These are phyloP conservation scores for Trypethelium eluteriae DNA, from an alignment of 495 filamentous ascomycete species.

Conservation along the genomic window DNA sequence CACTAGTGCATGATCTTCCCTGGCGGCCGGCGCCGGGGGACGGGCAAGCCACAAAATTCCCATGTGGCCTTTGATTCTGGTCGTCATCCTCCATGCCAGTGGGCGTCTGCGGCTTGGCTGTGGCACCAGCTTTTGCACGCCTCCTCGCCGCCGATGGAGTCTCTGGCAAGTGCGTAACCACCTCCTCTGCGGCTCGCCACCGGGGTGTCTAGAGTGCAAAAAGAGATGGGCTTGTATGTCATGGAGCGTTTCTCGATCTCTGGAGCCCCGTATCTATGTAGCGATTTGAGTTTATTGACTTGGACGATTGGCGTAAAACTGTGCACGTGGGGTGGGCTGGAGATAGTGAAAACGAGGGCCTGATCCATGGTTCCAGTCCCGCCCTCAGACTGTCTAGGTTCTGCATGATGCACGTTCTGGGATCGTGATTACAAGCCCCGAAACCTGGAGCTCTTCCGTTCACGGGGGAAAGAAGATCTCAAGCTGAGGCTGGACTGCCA, in stretches of 20 bases:
- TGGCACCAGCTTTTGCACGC: neutral
- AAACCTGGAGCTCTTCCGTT: constrained; percentile 8
- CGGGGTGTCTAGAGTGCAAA: too few relatives aligned
- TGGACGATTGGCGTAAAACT: neutral
- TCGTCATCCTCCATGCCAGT: neutral
- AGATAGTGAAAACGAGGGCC: neutral
- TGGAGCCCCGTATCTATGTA: neutral
- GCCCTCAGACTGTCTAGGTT: neutral
- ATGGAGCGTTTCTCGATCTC: neutral
- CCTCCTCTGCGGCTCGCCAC: too few relatives aligned
- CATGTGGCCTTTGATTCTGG: constrained; percentile 2
- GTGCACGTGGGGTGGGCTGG: neutral
- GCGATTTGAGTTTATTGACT: neutral
- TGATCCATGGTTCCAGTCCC: neutral
- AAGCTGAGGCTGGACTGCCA: constrained; percentile 9
- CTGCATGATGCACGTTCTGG: constrained; percentile 6
- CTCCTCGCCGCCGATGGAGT: neutral
- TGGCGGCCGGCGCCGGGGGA: constrained; percentile 9
- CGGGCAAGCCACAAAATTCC: constrained; percentile 5
- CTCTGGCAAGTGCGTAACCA: neutral
- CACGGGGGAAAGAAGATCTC: neutral
- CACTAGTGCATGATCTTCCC: constrained; percentile 12
- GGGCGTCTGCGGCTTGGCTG: neutral
- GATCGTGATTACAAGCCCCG: neutral
- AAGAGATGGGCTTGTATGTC: too few relatives aligned